Evolutionary conservation across 768 basidiomycete genomes (phyloP).

Genomic region (Psilocybe sp.): DNA sequence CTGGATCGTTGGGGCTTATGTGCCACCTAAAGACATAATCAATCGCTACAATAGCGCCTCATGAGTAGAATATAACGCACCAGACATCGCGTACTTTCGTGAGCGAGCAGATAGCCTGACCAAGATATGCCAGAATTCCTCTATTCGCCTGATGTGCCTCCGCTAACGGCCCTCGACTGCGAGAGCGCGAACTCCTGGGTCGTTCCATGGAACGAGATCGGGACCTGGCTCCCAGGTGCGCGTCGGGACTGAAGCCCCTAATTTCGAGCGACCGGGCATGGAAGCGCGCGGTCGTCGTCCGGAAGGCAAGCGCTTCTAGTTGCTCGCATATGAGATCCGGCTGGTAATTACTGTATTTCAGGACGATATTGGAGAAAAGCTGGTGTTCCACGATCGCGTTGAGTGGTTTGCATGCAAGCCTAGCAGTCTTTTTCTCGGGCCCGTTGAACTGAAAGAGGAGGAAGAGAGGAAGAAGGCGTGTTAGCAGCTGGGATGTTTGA

Average conservation of each 20-base stretch:
- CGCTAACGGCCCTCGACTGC: slow-evolving; percentile 17
- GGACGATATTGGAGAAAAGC: slow-evolving; percentile 17
- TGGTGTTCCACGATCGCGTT: slow-evolving; percentile 17
- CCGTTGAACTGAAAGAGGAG: slow-evolving; percentile 10
- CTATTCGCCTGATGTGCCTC: slow-evolving; percentile 14
- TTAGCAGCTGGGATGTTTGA: not conserved
- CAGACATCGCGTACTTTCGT: slow-evolving; percentile 16
- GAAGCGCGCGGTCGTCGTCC: slow-evolving; percentile 9
- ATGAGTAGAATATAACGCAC: slow-evolving; percentile 4
- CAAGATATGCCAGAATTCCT: slow-evolving; percentile 13
- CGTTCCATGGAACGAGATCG: slow-evolving; percentile 18
- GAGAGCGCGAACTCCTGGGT: slow-evolving; percentile 14
- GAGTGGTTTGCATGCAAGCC: slow-evolving; percentile 13
- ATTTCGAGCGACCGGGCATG: slow-evolving; percentile 19
- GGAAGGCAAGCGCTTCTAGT: slow-evolving; percentile 16
- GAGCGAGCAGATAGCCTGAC: slow-evolving; percentile 17
- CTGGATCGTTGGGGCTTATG: slow-evolving; percentile 15
- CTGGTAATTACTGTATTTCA: slow-evolving; percentile 21
- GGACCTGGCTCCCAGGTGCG: slow-evolving; percentile 17
- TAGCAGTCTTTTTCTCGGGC: slow-evolving; percentile 14
- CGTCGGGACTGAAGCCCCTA: slow-evolving; percentile 18
- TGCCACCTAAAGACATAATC: slow-evolving; percentile 15
- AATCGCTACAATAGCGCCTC: not conserved
- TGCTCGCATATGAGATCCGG: slow-evolving; percentile 18
- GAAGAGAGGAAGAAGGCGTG: not conserved